These are phyloP conservation scores for Onygena corvina DNA, from an alignment of 2,329 filamentous ascomycete genomes.

Conservation along the genomic window DNA sequence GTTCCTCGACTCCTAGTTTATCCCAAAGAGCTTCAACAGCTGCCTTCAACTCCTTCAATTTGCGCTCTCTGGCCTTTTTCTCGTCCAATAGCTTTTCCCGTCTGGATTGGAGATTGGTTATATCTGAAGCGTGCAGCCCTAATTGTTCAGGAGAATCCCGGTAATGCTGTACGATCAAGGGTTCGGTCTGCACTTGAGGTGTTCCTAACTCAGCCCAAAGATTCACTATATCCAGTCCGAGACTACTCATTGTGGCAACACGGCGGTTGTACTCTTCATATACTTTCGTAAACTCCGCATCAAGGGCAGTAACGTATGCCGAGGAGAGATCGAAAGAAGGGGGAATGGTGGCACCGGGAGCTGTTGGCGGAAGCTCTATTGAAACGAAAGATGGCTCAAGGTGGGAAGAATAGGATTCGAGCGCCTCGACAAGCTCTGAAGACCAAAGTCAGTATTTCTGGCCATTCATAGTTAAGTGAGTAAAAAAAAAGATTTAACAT, in stretches of 20 bases:
- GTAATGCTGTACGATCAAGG: conserved; percentile 74
- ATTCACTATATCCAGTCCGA: conserved; percentile 77
- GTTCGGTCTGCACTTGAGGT: conserved; percentile 84
- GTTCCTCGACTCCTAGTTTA: conserved; percentile 69
- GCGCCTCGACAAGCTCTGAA: conserved; percentile 76
- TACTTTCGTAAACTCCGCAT: conserved; percentile 82
- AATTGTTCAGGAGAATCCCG: conserved; percentile 86
- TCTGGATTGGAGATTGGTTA: conserved; percentile 57
- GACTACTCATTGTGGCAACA: conserved; percentile 58
- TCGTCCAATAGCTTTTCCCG: conserved; percentile 77
- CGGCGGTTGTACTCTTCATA: conserved; percentile 93
- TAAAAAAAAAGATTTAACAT: conserved; percentile 25
- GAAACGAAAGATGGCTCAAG: conserved; percentile 80
- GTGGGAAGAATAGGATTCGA: conserved; percentile 92
- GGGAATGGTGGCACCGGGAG: conserved; percentile 61
- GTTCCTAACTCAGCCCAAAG: conserved; percentile 94
- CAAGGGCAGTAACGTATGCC: conserved; percentile 72
- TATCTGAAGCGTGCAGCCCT: conserved; percentile 77
- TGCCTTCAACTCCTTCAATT: conserved; percentile 59
- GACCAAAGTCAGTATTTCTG: conserved; percentile 20
- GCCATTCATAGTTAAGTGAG: neutral
- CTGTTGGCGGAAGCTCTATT: conserved; percentile 72
- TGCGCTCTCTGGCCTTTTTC: conserved; percentile 72
- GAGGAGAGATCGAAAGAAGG: conserved; percentile 86
- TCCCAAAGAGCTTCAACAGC: conserved; percentile 84